Conservation (phyloP, 129 eudicot species). For the Logfia minima region DNA sequence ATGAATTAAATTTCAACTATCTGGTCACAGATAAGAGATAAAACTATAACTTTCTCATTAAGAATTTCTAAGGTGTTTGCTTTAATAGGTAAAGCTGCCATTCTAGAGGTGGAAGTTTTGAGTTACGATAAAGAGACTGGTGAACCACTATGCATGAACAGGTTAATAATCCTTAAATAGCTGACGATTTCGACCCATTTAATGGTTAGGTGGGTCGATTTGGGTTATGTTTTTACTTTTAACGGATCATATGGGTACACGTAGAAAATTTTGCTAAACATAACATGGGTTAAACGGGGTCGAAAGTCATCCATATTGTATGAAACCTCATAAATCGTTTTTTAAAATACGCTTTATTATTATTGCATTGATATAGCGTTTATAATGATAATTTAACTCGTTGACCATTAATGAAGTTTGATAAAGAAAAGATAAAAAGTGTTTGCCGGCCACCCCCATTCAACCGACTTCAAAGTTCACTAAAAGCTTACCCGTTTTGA, state of each 20-base stretch:
- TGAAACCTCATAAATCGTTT: not conserved
- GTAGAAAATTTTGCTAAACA: not conserved
- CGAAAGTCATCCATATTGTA: not conserved
- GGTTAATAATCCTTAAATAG: conserved; percentile 35
- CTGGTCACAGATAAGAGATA: not conserved
- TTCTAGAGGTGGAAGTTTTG: conserved; percentile 68
- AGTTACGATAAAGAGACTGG: conserved; percentile 77
- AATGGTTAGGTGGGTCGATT: not conserved
- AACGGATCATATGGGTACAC: not conserved
- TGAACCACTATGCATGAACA: conserved; percentile 72
- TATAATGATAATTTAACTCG: not conserved
- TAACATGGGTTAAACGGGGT: not conserved
- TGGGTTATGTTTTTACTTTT: not conserved
- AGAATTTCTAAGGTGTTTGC: conserved; percentile 1
- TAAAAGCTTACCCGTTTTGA: not conserved
- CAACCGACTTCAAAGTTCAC: not conserved
- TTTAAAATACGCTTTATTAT: not conserved
- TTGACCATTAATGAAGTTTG: not conserved
- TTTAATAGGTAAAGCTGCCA: conserved; percentile 79
- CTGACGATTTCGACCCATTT: not conserved
- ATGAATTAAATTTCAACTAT: not conserved
- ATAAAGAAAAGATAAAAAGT: not conserved
- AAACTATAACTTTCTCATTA: conserved; percentile 10
- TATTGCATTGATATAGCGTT: not conserved
- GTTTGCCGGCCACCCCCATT: not conserved